Conservation (phyloP, 129 eudicot species). For the Escallonia herrerae region DNA sequence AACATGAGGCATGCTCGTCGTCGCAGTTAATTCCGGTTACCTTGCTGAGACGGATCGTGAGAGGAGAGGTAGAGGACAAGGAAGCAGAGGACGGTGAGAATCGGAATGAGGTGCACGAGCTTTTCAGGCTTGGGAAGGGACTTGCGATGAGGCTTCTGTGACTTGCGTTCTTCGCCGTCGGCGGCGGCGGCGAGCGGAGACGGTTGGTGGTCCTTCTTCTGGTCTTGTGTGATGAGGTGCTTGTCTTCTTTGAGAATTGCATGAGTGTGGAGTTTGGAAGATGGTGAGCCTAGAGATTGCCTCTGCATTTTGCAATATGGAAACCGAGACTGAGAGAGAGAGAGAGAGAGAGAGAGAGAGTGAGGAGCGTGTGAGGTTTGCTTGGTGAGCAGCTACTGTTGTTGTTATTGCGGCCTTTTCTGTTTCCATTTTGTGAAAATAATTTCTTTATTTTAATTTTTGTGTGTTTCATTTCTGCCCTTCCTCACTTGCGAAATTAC, state of each 20-base stretch:
- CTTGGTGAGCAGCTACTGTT: no score
- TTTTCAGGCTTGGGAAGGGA: slow-evolving; percentile 12
- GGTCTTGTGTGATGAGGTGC: background rate
- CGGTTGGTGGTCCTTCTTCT: background rate
- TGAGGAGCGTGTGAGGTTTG: no score
- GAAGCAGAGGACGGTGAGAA: slow-evolving; percentile 37
- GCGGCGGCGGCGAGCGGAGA: background rate
- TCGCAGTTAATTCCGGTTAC: slow-evolving; percentile 1
- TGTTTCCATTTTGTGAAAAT: no score
- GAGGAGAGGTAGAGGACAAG: slow-evolving; percentile 43
- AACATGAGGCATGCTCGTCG: no score
- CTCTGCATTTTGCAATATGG: slow-evolving; percentile 32
- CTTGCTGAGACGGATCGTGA: slow-evolving; percentile 36
- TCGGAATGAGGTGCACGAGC: slow-evolving; percentile 40
- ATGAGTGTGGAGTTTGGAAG: slow-evolving; percentile 16
- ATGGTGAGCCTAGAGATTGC: slow-evolving; percentile 46
- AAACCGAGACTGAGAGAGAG: no score
- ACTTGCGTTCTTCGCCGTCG: slow-evolving; percentile 7
- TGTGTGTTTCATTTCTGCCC: no score
- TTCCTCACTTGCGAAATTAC: no score
- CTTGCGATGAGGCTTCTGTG: slow-evolving; percentile 11
- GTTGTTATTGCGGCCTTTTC: no score
- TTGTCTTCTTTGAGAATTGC: slow-evolving; percentile 5
- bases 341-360: background rate
- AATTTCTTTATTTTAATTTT: no score